Conservation (phyloP, 768 basidiomycete genomes). For the Termitomyces heimii region DNA sequence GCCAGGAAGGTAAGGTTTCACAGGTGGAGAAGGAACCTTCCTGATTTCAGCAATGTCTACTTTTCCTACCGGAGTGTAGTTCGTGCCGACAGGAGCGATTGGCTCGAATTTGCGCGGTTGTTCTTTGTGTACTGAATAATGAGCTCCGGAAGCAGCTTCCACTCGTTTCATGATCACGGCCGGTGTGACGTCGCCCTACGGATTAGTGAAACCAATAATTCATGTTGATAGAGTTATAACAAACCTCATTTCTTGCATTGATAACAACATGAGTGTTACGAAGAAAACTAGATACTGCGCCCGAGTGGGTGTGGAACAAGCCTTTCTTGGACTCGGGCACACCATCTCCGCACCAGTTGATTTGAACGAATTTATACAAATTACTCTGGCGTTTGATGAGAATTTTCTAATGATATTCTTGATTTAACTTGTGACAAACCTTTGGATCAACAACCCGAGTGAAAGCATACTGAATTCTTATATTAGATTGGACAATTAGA, state of each 20-base stretch:
- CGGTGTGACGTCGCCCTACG: constrained; percentile 69
- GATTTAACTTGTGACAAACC: constrained; percentile 38
- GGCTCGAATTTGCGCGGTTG: constrained; percentile 66
- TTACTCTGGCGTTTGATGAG: constrained; percentile 47
- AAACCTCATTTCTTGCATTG: constrained; percentile 80
- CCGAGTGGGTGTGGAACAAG: constrained; percentile 83
- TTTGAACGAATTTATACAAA: constrained; percentile 88
- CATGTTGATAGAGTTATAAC: constrained; percentile 14
- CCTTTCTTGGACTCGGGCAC: constrained; percentile 92
- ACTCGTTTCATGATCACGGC: constrained; percentile 78
- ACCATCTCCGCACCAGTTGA: constrained; percentile 97
- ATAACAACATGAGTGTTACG: constrained; percentile 83
- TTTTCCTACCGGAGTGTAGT: constrained; percentile 69
- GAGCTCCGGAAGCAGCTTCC: constrained; percentile 86
- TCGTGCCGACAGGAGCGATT: constrained; percentile 77
- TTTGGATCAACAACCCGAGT: constrained; percentile 80
- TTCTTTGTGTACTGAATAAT: constrained; percentile 82
- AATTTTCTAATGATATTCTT: neutral
- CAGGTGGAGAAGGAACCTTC: constrained; percentile 31
- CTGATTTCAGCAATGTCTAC: constrained; percentile 62
- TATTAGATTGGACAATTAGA: constrained; percentile 6
- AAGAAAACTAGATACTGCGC: constrained; percentile 73
- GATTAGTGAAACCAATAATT: neutral
- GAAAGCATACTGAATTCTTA: constrained; percentile 92
- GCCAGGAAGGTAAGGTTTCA: constrained; percentile 33